These are phyloP conservation scores for Talaromyces verruculosus DNA, from an alignment of 2,329 filamentous ascomycete genomes.

Conservation along the genomic window DNA sequence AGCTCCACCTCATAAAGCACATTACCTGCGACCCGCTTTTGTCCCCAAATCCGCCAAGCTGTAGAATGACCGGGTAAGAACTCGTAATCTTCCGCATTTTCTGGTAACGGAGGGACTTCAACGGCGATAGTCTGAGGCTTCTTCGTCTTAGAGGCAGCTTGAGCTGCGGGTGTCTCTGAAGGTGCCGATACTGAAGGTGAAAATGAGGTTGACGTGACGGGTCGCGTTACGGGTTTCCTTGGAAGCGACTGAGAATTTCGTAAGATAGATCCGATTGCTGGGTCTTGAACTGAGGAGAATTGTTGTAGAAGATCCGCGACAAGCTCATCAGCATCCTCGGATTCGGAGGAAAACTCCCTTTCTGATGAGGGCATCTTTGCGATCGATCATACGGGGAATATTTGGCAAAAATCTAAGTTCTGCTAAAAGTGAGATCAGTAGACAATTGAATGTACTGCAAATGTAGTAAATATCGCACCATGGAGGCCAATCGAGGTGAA, in stretches of 20 bases:
- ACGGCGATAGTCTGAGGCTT: slow-evolving; percentile 27
- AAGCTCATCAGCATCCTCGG: slow-evolving; percentile 26
- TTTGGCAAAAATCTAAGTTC: neutral
- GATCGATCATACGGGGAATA: neutral
- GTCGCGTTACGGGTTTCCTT: neutral
- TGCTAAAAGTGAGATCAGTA: neutral
- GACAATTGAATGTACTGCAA: too few relatives aligned
- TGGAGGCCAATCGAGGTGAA: neutral
- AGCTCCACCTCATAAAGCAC: slow-evolving; percentile 36
- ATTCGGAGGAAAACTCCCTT: slow-evolving; percentile 20
- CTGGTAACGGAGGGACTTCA: slow-evolving; percentile 32
- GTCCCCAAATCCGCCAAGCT: slow-evolving; percentile 33
- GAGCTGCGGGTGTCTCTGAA: neutral
- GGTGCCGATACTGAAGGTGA: neutral
- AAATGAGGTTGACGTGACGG: neutral
- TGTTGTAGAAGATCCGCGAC: slow-evolving; percentile 27
- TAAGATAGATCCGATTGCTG: neutral
- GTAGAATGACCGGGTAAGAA: slow-evolving; percentile 42
- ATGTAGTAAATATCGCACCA: neutral
- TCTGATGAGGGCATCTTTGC: slow-evolving; percentile 9
- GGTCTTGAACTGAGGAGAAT: slow-evolving; percentile 16
- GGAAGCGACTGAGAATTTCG: neutral
- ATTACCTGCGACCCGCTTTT: slow-evolving; percentile 28
- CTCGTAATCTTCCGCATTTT: slow-evolving; percentile 37
- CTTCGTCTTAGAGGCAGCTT: neutral